These are phyloP conservation scores for Dothideomycetes sp. DNA, from an alignment of 2,329 filamentous ascomycete species.

Conservation along the genomic window DNA sequence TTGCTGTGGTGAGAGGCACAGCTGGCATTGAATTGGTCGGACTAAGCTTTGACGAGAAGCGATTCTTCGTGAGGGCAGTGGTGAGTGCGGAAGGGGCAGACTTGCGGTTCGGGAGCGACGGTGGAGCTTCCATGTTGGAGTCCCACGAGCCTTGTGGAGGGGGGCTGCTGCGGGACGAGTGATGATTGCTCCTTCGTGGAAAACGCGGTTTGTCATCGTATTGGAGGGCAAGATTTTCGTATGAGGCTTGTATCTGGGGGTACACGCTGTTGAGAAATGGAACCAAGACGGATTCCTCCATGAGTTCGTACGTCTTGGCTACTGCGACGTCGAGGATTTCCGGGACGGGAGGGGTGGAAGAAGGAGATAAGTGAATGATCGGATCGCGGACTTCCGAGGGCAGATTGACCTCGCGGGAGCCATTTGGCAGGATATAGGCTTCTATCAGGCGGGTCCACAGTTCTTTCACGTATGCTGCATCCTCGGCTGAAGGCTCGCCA, in stretches of 20 bases:
- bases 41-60: constrained; percentile 22
- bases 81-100: constrained; percentile 22
- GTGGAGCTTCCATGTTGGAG: constrained; percentile 13
- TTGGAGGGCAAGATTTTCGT: constrained; percentile 24
- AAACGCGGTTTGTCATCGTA: constrained; percentile 33
- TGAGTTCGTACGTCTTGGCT: constrained; percentile 82
- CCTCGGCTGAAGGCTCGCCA: constrained; percentile 38
- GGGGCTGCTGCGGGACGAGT: constrained; percentile 16
- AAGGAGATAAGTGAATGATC: constrained; percentile 53
- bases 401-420: constrained; percentile 81
- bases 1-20: constrained; percentile 5
- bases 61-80: constrained; percentile 18
- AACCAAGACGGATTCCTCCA: constrained; percentile 92
- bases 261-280: constrained; percentile 70
- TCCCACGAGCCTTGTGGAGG: constrained; percentile 19
- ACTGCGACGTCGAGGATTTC: constrained; percentile 71
- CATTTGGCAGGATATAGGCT: constrained; percentile 79
- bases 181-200: constrained; percentile 1
- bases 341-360: constrained; percentile 56
- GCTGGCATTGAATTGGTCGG: constrained; percentile 20
- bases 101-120: constrained; percentile 16
- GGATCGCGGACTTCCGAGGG: constrained; percentile 75
- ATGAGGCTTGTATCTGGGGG: constrained; percentile 29
- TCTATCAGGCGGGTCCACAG: constrained; percentile 82
- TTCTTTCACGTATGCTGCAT: constrained; percentile 60